These are phyloP conservation scores for Euphorbia schlechtendalii DNA, from an alignment of 441 rosid species.

Conservation along the genomic window DNA sequence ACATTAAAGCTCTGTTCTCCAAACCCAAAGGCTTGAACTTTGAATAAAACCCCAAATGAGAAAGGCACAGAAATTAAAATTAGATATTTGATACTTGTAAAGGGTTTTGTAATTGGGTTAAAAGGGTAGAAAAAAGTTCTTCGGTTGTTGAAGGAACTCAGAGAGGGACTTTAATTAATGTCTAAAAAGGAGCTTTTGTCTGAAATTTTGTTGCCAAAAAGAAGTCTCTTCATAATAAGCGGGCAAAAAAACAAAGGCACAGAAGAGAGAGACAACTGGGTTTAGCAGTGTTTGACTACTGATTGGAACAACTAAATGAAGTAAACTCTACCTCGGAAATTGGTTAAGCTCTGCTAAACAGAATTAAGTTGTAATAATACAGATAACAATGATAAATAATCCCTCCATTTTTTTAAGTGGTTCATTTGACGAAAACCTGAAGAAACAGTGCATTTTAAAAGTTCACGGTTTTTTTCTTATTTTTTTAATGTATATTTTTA, in stretches of 20 bases:
- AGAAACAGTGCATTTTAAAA: too few species aligned
- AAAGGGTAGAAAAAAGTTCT: background rate
- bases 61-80: background rate
- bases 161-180: slow-evolving; percentile 3
- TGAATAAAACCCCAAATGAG: background rate
- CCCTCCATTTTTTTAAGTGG: too few species aligned
- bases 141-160: background rate
- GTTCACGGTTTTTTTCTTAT: too few species aligned
- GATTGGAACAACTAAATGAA: background rate
- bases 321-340: background rate
- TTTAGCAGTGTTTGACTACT: background rate
- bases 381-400: too few species aligned
- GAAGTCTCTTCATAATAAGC: background rate
- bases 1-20: slow-evolving; percentile 16
- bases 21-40: background rate
- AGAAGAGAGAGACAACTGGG: background rate
- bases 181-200: background rate
- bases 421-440: too few species aligned
- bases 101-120: too few species aligned
- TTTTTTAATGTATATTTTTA: too few species aligned
- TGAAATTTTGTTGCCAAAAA: background rate
- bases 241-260: background rate
- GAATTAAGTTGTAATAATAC: background rate
- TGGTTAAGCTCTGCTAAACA: background rate
- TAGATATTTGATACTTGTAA: too few species aligned